A percentile compares a stretch with the other conserved stretches of the same genome.
Evolutionary conservation across 768 basidiomycete genomes (phyloP).

Genomic region (Tulasnella calospora): DNA sequence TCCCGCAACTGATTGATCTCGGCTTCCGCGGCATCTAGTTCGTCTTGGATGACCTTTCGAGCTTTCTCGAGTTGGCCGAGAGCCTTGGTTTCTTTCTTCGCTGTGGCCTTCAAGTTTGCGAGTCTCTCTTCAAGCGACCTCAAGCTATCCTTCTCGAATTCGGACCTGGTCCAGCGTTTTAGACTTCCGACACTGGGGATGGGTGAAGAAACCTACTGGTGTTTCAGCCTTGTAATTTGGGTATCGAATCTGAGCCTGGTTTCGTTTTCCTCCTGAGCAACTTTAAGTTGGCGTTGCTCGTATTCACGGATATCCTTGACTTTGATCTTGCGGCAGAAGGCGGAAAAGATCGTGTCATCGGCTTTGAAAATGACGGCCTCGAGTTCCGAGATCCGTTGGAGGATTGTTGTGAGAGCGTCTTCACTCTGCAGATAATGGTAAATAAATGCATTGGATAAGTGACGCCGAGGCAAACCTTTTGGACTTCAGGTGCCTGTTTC

Average conservation of each 20-base stretch:
- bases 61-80: conserved; percentile 17
- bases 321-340: conserved; percentile 75
- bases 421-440: not conserved
- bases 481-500: conserved; percentile 60
- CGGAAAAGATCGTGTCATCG: conserved; percentile 71
- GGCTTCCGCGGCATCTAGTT: conserved; percentile 43
- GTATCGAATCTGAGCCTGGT: conserved; percentile 76
- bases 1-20: conserved; percentile 59
- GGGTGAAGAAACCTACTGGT: conserved; percentile 56
- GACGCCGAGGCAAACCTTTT: conserved; percentile 51
- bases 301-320: conserved; percentile 85
- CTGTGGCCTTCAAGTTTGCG: conserved; percentile 41
- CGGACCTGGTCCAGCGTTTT: conserved; percentile 47
- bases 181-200: not conserved
- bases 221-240: conserved; percentile 77
- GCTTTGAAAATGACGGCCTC: conserved; percentile 60
- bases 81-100: conserved; percentile 30
- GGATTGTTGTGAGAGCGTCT: conserved; percentile 47
- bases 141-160: conserved; percentile 78
- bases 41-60: conserved; percentile 42
- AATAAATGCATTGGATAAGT: not conserved
- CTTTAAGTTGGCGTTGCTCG: conserved; percentile 83
- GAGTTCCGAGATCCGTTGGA: conserved; percentile 52
- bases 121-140: conserved; percentile 51
- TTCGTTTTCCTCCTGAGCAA: conserved; percentile 83